These are phyloP conservation scores for Pichia scutulata DNA, from an alignment of 805 yeast genomes.

Conservation along the genomic window DNA sequence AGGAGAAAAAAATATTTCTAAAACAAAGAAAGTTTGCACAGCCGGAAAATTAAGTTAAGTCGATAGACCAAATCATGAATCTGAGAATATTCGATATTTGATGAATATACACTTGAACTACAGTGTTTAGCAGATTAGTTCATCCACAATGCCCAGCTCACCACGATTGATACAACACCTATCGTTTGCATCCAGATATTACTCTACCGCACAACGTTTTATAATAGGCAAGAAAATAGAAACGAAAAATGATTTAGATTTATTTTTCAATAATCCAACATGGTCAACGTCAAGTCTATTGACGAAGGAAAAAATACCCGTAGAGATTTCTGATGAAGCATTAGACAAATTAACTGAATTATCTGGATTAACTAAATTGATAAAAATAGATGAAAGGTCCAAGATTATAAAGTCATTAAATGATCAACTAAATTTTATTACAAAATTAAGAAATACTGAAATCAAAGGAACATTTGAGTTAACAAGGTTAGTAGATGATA, in stretches of 20 bases:
- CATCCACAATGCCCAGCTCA: not conserved
- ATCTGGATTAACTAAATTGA: constrained; percentile 39
- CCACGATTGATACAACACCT: not conserved
- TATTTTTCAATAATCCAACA: constrained; percentile 14
- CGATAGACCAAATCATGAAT: not conserved
- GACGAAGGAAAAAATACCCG: constrained; percentile 1
- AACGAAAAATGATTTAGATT: constrained; percentile 13
- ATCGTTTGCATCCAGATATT: not conserved
- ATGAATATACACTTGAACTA: too few species aligned
- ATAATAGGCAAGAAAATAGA: constrained; percentile 11
- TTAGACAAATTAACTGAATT: constrained; percentile 33
- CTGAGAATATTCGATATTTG: not conserved
- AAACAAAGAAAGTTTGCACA: constrained; percentile 2
- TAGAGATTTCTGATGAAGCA: constrained; percentile 12
- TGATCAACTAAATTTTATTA: constrained; percentile 44
- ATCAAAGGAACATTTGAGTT: constrained; percentile 7
- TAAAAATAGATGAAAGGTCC: constrained; percentile 23
- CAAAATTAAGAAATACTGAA: constrained; percentile 34
- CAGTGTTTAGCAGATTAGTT: not conserved
- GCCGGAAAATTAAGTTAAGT: constrained; percentile 3
- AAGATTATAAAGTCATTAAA: constrained; percentile 30
- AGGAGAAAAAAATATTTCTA: not conserved
- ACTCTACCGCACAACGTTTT: not conserved
- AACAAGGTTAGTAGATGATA: constrained; percentile 26
- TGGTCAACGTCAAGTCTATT: constrained; percentile 25